These are phyloP conservation scores for Paragyromitra xinjiangensis DNA, from an alignment of 495 filamentous ascomycete genomes.

Conservation along the genomic window DNA sequence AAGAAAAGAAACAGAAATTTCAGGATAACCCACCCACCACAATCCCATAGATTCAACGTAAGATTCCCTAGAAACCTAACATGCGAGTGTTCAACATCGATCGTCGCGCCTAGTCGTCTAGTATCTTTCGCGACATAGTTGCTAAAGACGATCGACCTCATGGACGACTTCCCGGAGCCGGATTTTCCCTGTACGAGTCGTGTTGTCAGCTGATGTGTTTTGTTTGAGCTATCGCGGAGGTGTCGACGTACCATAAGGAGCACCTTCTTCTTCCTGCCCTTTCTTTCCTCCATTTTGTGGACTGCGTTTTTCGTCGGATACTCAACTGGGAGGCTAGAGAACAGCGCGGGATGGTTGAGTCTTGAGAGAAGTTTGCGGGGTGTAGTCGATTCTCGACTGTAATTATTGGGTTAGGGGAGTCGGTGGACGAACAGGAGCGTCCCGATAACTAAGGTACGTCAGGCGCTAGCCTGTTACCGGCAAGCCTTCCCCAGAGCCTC, in stretches of 20 bases:
- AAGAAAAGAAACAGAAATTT: background rate
- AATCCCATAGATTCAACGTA: conserved; percentile 97
- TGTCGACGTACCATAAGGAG: conserved; percentile 54
- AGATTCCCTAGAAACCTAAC: conserved; percentile 98
- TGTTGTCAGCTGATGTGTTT: conserved; percentile 11
- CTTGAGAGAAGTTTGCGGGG: background rate
- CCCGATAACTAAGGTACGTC: background rate
- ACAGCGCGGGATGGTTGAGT: background rate
- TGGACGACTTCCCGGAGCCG: conserved; percentile 98
- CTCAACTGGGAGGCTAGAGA: background rate
- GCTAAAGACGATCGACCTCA: conserved; percentile 97
- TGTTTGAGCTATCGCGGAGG: background rate
- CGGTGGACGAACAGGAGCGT: background rate
- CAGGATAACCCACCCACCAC: conserved; percentile 73
- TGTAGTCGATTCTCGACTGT: background rate
- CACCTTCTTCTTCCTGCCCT: conserved; percentile 59
- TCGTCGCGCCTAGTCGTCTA: conserved; percentile 91
- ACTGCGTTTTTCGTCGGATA: background rate
- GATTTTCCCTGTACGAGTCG: conserved; percentile 74
- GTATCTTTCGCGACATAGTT: conserved; percentile 98
- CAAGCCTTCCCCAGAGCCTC: background rate
- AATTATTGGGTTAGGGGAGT: conserved; percentile 5
- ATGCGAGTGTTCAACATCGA: conserved; percentile 97
- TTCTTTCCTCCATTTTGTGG: conserved; percentile 57
- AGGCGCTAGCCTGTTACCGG: background rate